Conservation (phyloP, 805 yeast species). For the Ogataea salicorniae region DNA sequence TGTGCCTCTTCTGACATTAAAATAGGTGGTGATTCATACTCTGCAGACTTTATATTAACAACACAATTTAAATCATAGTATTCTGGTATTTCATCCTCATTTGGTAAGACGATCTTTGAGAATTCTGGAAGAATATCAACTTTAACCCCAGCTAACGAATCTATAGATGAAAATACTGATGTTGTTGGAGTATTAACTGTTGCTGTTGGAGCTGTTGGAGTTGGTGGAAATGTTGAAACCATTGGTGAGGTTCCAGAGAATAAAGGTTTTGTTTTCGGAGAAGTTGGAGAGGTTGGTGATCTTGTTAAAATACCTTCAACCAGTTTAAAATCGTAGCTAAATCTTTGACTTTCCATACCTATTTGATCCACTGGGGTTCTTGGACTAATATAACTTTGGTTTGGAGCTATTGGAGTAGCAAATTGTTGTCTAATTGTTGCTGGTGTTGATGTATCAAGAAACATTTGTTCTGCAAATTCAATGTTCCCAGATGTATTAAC, state of each 20-base stretch:
- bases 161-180: slow-evolving; percentile 1
- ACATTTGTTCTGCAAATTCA: slow-evolving; percentile 5
- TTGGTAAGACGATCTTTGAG: slow-evolving; percentile 16
- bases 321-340: neutral
- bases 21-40: slow-evolving; percentile 22
- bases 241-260: slow-evolving; percentile 12
- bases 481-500: neutral
- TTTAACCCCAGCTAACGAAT: slow-evolving; percentile 17
- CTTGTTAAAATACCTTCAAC: neutral
- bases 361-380: slow-evolving; percentile 23
- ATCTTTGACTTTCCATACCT: slow-evolving; percentile 13
- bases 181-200: neutral
- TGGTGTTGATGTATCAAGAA: slow-evolving; percentile 3
- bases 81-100: slow-evolving; percentile 10
- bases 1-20: slow-evolving; percentile 15
- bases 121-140: slow-evolving; percentile 24
- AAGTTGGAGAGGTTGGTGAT: slow-evolving; percentile 2
- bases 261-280: slow-evolving; percentile 12
- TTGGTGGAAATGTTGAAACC: slow-evolving; percentile 12
- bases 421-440: slow-evolving; percentile 1
- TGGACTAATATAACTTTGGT: slow-evolving; percentile 10
- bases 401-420: slow-evolving; percentile 7
- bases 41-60: slow-evolving; percentile 19
- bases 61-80: slow-evolving; percentile 22
- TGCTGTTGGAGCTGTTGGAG: neutral